Evolutionary conservation across 345 rosid species (phyloP).

Genomic region (Brassica nigra): DNA sequence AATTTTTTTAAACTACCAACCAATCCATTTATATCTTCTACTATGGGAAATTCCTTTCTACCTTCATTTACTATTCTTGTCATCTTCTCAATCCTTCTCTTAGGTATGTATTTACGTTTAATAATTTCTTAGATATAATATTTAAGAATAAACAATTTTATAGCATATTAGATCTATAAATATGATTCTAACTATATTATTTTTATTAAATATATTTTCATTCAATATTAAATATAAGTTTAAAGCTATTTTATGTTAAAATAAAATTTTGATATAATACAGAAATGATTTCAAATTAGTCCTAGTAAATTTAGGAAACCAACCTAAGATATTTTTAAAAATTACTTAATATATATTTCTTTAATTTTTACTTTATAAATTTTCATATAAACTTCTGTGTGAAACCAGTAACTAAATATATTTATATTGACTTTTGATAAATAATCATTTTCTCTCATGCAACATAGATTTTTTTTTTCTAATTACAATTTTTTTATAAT

Average conservation of each 20-base stretch:
- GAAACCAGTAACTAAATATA: no score
- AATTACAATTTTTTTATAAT: not conserved
- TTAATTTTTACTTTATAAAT: not conserved
- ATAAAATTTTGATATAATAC: not conserved
- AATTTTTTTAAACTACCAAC: no score
- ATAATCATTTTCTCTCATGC: no score
- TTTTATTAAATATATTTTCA: no score
- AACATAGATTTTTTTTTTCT: not conserved
- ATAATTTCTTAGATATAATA: not conserved
- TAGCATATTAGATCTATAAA: not conserved
- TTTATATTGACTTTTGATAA: no score
- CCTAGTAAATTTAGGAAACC: not conserved
- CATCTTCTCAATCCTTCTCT: not conserved
- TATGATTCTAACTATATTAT: not conserved
- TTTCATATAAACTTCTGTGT: not conserved
- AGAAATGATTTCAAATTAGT: not conserved
- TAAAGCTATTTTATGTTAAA: no score
- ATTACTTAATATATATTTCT: no score
- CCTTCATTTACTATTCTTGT: not conserved
- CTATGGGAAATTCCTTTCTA: not conserved
- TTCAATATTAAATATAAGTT: no score
- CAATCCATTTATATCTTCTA: no score
- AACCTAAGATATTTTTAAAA: not conserved
- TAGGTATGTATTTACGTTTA: constrained; percentile 3
- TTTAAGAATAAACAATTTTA: not conserved